Evolutionary conservation across 768 basidiomycete genomes (phyloP).

Genomic region (Rhodotorula kratochvilovae): DNA sequence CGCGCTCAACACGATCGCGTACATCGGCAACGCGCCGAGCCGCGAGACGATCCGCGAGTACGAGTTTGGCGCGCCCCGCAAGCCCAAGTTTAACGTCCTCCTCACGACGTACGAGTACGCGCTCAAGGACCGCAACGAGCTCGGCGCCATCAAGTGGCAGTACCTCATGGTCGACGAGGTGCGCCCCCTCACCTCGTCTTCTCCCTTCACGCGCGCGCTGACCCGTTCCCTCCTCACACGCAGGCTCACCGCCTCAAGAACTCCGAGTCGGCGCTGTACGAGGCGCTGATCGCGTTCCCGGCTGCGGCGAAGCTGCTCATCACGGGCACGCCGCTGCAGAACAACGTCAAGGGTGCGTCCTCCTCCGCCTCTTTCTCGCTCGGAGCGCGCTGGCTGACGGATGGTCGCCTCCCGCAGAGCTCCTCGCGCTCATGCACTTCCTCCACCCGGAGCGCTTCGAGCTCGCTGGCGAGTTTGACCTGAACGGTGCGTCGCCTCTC

Average conservation of each 20-base stretch:
- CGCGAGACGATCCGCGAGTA: constrained; percentile 86
- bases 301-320: constrained; percentile 91
- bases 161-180: constrained; percentile 93
- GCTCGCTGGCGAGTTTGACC: constrained; percentile 89
- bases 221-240: too few relatives aligned
- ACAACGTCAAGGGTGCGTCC: constrained; percentile 87
- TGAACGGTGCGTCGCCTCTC: constrained; percentile 56
- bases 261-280: constrained; percentile 92
- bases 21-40: constrained; percentile 80
- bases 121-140: constrained; percentile 78
- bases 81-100: constrained; percentile 90
- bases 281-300: constrained; percentile 81
- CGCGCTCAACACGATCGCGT: constrained; percentile 91
- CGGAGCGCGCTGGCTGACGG: constrained; percentile 21
- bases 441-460: constrained; percentile 97
- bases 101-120: constrained; percentile 96
- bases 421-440: constrained; percentile 97
- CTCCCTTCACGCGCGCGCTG: not conserved
- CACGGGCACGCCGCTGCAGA: constrained; percentile 96
- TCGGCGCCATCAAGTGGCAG: constrained; percentile 95
- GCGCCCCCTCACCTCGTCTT: constrained; percentile 30
- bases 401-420: constrained; percentile 56
- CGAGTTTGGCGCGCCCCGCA: constrained; percentile 86
- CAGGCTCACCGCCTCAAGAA: constrained; percentile 97
- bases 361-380: not conserved